Evolutionary conservation across 192 early-diverging fungal genomes (phyloP), one percentile per base, ranked within the genome.

Genomic region (Backusella australiensis): DNA sequence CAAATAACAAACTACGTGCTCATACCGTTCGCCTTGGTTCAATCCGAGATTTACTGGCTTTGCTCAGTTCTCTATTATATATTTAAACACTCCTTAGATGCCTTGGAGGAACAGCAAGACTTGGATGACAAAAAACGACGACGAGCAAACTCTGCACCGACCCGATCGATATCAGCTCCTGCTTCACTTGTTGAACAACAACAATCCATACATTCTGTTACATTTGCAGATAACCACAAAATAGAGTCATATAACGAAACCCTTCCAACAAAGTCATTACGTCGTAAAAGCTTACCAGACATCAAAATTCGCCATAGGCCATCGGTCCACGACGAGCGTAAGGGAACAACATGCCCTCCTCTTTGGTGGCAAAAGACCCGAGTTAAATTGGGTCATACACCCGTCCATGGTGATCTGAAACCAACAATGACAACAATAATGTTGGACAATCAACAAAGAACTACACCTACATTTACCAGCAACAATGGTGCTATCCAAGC

Each of bases 301-400:
- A 29, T 63, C 3, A 63, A 63, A 0, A 63, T 63, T 29, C 56
- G 56, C 0, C 23, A 63, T 11, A 63, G 68, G 41, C 68, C 68
- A 4, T 39, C 35, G 5, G n/a, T 23, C 4, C 38, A 39, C 1
- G 68, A 69, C 68, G 68, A 69, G 35, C 68, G 68, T 36, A 69
- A 26, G 15, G 68, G 68, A 69, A 69, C n/a, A 21, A 69, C 68
- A 19, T 69, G 68, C 7, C 68, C 68, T 23, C 68, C 68, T 21
- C 36, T 41, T 11, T 69, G 68, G 68, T 69, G 68, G 68, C 68
- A 69, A 41, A 69, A 39, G 68, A 69, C 68, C 35, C 68, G 68
- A 11, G 56, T 63, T 23, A 63, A 29, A 26, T 26, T 26, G 56
- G 56, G 56, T 63, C 56, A 63, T 63, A 29, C 56, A 63, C 56